A percentile compares a stretch with the other conserved stretches of the same genome.
These are phyloP conservation scores for Astrephomene gubernaculifera DNA, from an alignment of 139 green algal species.

Conservation along the genomic window DNA sequence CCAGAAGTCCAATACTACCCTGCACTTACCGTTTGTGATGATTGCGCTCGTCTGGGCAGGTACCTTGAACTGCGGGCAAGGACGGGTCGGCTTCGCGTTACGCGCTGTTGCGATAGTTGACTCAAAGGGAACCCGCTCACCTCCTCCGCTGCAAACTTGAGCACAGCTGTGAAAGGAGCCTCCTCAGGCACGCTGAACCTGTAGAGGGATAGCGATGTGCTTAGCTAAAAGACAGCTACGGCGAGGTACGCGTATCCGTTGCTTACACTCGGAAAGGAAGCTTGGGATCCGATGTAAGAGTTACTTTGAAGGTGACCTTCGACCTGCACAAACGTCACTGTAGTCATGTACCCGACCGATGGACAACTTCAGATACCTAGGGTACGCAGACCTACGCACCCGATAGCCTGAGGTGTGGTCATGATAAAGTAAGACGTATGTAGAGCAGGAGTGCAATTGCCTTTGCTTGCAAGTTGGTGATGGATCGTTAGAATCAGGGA, in stretches of 20 bases:
- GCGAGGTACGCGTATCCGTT: background rate
- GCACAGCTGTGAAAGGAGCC: conserved; percentile 96
- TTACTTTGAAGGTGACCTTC: conserved; percentile 98
- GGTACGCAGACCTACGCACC: too few relatives aligned
- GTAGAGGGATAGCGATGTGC: conserved; percentile 11
- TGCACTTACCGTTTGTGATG: conserved; percentile 91
- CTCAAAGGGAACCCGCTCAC: conserved; percentile 58
- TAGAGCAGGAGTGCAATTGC: too few relatives aligned
- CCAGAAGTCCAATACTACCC: background rate
- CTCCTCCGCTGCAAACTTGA: conserved; percentile 98
- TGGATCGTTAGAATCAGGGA: too few relatives aligned
- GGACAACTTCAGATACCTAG: too few relatives aligned
- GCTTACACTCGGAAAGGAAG: conserved; percentile 92
- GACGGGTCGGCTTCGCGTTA: too few relatives aligned
- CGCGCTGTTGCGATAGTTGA: background rate
- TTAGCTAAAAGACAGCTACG: background rate
- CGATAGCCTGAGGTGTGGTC: too few relatives aligned
- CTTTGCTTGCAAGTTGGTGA: too few relatives aligned
- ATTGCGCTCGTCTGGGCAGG: conserved; percentile 92
- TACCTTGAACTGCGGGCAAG: conserved; percentile 89
- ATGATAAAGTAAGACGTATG: too few relatives aligned
- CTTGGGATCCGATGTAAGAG: conserved; percentile 96
- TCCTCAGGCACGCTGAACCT: conserved; percentile 96
- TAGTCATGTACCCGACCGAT: too few relatives aligned
- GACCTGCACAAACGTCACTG: too few relatives aligned